Conservation (phyloP, 305 asterid species). For the Vinca major region DNA sequence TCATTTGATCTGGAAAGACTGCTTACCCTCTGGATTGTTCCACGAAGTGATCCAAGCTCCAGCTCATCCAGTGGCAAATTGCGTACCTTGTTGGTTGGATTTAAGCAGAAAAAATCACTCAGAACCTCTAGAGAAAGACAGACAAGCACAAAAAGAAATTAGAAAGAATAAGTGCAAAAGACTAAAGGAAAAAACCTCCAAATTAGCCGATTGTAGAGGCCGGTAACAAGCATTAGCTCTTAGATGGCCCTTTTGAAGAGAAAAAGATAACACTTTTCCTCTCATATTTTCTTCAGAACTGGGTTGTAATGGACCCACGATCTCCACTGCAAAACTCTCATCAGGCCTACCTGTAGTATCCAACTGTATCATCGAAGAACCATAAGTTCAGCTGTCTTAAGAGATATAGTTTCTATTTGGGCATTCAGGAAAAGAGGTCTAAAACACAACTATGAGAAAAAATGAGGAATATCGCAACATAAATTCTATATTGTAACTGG, state of each 20-base stretch:
- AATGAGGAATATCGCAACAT: background rate
- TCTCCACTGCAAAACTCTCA: constrained; percentile 84
- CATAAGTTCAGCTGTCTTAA: constrained; percentile 14
- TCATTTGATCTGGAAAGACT: background rate
- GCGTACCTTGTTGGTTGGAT: constrained; percentile 54
- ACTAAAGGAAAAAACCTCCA: constrained; percentile 49
- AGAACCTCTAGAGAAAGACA: background rate
- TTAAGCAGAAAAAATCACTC: constrained; percentile 14
- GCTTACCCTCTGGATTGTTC: constrained; percentile 78
- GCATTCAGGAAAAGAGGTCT: background rate
- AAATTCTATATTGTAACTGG: background rate
- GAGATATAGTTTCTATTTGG: background rate
- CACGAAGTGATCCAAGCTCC: constrained; percentile 97
- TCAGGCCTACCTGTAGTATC: constrained; percentile 97
- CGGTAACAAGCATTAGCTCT: constrained; percentile 73
- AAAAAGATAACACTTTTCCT: constrained; percentile 71
- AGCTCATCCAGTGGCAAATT: constrained; percentile 94
- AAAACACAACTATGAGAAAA: background rate
- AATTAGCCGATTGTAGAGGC: constrained; percentile 76
- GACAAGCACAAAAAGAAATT: background rate
- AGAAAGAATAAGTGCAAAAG: constrained; percentile 1
- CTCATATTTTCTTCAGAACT: constrained; percentile 68
- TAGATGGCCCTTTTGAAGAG: constrained; percentile 95
- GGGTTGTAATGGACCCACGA: constrained; percentile 81
- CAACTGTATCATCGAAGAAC: constrained; percentile 52